phyloP scores from a whole-genome alignment of 2,329 filamentous ascomycete species.

The Trichoderma sp. region DNA sequence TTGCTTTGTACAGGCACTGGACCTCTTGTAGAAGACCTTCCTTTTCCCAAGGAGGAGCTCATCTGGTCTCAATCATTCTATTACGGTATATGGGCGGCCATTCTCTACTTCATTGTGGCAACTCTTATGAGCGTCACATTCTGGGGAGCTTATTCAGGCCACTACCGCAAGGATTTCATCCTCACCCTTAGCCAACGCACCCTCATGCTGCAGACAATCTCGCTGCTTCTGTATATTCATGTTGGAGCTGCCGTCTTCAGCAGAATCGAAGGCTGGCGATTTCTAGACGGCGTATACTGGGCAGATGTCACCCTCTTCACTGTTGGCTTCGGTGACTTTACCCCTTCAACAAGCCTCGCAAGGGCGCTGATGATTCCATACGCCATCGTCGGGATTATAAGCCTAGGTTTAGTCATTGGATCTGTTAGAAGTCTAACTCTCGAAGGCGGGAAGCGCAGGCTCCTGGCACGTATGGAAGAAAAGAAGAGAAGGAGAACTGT shows the following conservation, averaged over 20 bases:
- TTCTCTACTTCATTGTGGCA: conserved; percentile 75
- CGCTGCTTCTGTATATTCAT: conserved; percentile 77
- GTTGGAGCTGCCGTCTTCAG: conserved; percentile 74
- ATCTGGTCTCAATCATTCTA: conserved; percentile 79
- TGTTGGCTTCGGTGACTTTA: conserved; percentile 59
- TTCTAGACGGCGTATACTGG: conserved; percentile 76
- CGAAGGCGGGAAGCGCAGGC: conserved; percentile 49
- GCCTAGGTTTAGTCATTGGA: conserved; percentile 76
- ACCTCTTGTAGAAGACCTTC: conserved; percentile 23
- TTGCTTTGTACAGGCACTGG: conserved; percentile 37
- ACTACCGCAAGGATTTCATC: conserved; percentile 75
- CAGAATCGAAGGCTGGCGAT: conserved; percentile 68
- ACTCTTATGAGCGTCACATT: conserved; percentile 77
- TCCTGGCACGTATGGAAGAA: conserved; percentile 58
- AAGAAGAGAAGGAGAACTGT: conserved; percentile 53
- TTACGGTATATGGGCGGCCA: conserved; percentile 77
- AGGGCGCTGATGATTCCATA: conserved; percentile 78
- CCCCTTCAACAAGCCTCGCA: conserved; percentile 50
- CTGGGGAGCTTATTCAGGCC: conserved; percentile 64
- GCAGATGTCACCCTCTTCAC: conserved; percentile 69
- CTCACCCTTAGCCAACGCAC: conserved; percentile 80
- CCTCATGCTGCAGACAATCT: conserved; percentile 84
- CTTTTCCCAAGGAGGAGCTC: conserved; percentile 41
- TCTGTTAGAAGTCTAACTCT: conserved; percentile 68
- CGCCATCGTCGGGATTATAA: conserved; percentile 78